phyloP scores from a whole-genome alignment of 495 filamentous ascomycete genomes.

The Penicillium manginii region DNA sequence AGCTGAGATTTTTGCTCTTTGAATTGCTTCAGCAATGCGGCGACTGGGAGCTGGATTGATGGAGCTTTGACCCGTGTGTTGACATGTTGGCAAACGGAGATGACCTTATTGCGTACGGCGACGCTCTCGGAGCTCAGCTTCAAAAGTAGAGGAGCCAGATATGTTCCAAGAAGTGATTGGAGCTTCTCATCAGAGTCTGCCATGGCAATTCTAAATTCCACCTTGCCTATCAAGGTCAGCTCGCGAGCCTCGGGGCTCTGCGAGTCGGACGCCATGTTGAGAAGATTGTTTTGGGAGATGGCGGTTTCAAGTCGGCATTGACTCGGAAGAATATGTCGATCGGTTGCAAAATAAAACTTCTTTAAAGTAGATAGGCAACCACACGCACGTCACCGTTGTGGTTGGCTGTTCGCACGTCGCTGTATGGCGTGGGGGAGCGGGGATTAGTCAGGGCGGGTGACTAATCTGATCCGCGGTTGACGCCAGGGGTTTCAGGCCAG shows the following conservation, averaged over 20 bases:
- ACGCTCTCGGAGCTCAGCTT: conserved; percentile 81
- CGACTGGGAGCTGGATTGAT: conserved; percentile 81
- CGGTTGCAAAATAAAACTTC: not conserved
- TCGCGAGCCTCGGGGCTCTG: conserved; percentile 70
- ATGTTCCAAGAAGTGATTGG: conserved; percentile 72
- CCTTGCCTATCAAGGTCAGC: conserved; percentile 83
- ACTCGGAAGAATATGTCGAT: conserved; percentile 1
- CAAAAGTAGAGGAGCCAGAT: conserved; percentile 79
- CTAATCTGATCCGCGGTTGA: not conserved
- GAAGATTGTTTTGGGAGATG: conserved; percentile 2
- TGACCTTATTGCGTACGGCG: conserved; percentile 82
- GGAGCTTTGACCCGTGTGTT: conserved; percentile 70
- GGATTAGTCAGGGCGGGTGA: not conserved
- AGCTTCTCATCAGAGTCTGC: conserved; percentile 83
- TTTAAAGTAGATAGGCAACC: conserved; percentile 20
- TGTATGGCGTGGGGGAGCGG: conserved; percentile 4
- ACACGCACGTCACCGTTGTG: conserved; percentile 29
- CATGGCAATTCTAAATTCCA: conserved; percentile 87
- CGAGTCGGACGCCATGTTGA: conserved; percentile 44
- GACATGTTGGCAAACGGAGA: conserved; percentile 75
- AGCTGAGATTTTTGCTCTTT: conserved; percentile 74
- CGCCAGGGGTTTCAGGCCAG: no score
- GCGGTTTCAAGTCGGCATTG: conserved; percentile 8
- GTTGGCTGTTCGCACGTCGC: not conserved
- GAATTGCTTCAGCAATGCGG: conserved; percentile 83